Evolutionary conservation across 768 basidiomycete species (phyloP), one percentile per base, ranked within the genome.

Genomic region (Pisolithus albus): DNA sequence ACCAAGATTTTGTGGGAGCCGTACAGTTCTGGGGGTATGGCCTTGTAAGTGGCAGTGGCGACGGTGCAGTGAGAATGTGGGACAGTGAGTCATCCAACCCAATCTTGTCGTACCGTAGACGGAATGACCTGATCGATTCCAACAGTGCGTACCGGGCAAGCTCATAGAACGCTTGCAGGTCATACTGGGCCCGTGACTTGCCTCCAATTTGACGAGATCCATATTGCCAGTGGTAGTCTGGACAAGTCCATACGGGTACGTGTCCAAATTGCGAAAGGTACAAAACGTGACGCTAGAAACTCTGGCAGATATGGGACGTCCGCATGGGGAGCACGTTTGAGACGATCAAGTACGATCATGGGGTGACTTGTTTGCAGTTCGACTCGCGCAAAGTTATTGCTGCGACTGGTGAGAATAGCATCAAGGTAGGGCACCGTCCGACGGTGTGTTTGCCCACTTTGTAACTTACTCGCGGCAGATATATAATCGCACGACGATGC

Each of bases 21-120:
- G 87, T 98, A 40, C 96, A 98, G 65, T 97, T 97, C 66, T 98
- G 96, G 95, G 94, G 93, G 4, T 95, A 96, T 64, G 96, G 92
- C 1, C 78, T 99, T 34, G 92, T 97, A 5, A 96, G 92, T 59
- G 96, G 94, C 2, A 96, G 92, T 60, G 94, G 92, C 1, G 96
- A 99, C 65, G 93, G 95, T 36, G 95, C 88, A 3, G 94, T 98
- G 28, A 73, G 96, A 57, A 97, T 99, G 94, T 99, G 96, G 96
- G 96, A 99, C 64, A 97, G 93, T 95, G 64, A 78, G 92, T 82
- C 19, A 26, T 40, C 23, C 45, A 23, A 21, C 51, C 28, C 45
- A 36, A 32, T 48, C 15, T 19, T 48, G 3, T 30, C 10, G 2
- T 40, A 19, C 4, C 21, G 26, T 26, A 21, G 19, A 11, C 18